Percentiles rank a stretch among this genome's conserved stretches.
These are phyloP conservation scores for Lagenaria siceraria DNA, from an alignment of 306 rosid genomes.

Conservation along the genomic window DNA sequence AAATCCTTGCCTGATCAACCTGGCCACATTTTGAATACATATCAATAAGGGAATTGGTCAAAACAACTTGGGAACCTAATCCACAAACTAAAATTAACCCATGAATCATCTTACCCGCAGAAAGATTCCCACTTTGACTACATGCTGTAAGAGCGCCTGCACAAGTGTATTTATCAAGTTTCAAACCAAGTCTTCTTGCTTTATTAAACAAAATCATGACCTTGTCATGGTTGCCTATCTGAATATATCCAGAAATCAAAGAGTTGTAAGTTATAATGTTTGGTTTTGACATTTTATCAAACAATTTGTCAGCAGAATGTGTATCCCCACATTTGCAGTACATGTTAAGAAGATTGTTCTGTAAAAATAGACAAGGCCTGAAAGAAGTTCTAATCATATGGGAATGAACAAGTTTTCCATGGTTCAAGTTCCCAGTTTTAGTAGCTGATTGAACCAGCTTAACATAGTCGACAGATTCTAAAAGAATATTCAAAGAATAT, in stretches of 20 bases:
- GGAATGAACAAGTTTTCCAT: conserved; percentile 28
- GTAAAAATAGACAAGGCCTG: conserved; percentile 21
- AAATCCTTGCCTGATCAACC: conserved; percentile 25
- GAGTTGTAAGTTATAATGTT: conserved; percentile 24
- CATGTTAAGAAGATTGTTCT: conserved; percentile 27
- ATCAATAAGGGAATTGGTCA: conserved; percentile 36
- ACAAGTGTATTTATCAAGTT: conserved; percentile 34
- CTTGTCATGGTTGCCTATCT: conserved; percentile 8
- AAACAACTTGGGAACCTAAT: conserved; percentile 9
- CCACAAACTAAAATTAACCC: conserved; percentile 28
- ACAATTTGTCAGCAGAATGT: conserved; percentile 13
- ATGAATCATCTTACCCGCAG: conserved; percentile 29
- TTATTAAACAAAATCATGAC: conserved; percentile 19
- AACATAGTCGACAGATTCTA: conserved; percentile 20
- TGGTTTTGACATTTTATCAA: conserved; percentile 25
- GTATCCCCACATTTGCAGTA: conserved; percentile 16
- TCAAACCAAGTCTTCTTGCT: conserved; percentile 19
- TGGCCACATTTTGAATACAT: conserved; percentile 41
- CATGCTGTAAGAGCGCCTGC: conserved; percentile 25
- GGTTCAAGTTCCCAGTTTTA: conserved; percentile 12
- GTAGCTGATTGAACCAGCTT: conserved; percentile 19
- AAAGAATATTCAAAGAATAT: background rate
- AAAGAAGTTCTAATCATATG: conserved; percentile 21
- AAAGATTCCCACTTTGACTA: conserved; percentile 14
- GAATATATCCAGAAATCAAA: conserved; percentile 26